Evolutionary conservation across 306 rosid genomes (phyloP).

Genomic region (Quercus glauca): DNA sequence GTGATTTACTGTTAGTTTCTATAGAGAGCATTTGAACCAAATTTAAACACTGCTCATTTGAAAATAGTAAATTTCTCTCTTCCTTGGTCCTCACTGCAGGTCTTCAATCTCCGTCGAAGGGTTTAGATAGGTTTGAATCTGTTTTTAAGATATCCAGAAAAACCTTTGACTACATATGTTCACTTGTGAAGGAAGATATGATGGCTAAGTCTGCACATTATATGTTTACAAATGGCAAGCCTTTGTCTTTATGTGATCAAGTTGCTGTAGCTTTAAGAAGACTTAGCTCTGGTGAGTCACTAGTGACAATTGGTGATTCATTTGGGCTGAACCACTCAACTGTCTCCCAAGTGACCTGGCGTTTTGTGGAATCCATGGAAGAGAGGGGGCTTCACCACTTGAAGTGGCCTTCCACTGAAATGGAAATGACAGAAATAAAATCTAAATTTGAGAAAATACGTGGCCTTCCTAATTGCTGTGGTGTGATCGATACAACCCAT

Average conservation of each 20-base stretch:
- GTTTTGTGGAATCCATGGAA: constrained; percentile 88
- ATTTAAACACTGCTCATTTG: constrained; percentile 7
- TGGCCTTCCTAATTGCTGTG: constrained; percentile 89
- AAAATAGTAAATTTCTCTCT: constrained; percentile 3
- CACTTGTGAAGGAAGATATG: constrained; percentile 85
- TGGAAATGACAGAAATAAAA: constrained; percentile 59
- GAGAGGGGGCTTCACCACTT: constrained; percentile 70
- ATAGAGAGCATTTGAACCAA: not conserved
- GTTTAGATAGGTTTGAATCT: constrained; percentile 48
- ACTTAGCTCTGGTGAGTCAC: constrained; percentile 84
- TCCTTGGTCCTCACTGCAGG: constrained; percentile 43
- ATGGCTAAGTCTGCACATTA: constrained; percentile 60
- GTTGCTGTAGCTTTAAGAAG: constrained; percentile 89
- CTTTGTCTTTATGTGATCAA: constrained; percentile 58
- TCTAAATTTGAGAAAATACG: constrained; percentile 63
- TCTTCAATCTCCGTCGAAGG: constrained; percentile 39
- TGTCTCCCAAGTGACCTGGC: constrained; percentile 85
- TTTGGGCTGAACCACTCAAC: constrained; percentile 82
- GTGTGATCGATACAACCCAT: constrained; percentile 70
- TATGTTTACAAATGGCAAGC: constrained; percentile 47
- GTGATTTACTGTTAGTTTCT: not conserved
- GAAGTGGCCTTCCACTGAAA: constrained; percentile 73
- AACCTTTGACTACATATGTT: constrained; percentile 77
- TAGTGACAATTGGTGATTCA: constrained; percentile 62
- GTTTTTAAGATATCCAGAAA: constrained; percentile 58